These are phyloP conservation scores for Bipolaris victoriae DNA, from an alignment of 2,329 filamentous ascomycete genomes.

Conservation along the genomic window DNA sequence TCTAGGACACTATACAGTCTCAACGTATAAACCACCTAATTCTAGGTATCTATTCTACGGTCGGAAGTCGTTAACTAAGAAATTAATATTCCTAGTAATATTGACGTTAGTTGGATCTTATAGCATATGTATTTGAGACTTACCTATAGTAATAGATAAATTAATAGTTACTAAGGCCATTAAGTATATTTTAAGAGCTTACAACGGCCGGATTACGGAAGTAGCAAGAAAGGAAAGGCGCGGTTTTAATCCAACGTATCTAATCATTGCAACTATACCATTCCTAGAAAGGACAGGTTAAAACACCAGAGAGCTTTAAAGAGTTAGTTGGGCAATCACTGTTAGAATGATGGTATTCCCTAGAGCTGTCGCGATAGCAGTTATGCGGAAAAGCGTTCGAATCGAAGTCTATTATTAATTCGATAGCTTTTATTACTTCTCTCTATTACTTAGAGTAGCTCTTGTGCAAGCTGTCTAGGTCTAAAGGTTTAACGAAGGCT, in stretches of 20 bases:
- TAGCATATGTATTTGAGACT: not conserved
- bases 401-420: not conserved
- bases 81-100: not conserved
- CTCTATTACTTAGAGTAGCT: not conserved
- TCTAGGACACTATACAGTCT: not conserved
- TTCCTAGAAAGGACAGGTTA: not conserved
- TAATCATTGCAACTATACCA: not conserved
- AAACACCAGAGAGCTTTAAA: fast-evolving
- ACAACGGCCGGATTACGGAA: not conserved
- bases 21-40: not conserved
- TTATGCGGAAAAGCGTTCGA: not conserved
- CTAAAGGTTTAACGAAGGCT: not conserved
- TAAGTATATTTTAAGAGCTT: not conserved
- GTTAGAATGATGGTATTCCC: not conserved
- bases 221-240: not conserved
- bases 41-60: not conserved
- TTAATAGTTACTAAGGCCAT: not conserved
- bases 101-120: not conserved
- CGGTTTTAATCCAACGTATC: not conserved
- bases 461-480: not conserved
- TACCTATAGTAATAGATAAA: not conserved
- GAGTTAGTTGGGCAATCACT: not conserved
- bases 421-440: not conserved
- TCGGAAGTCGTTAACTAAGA: not conserved
- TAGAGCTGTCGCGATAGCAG: not conserved